phyloP scores from a whole-genome alignment of 148 eudicot species.

The Rhododendron henanense region DNA sequence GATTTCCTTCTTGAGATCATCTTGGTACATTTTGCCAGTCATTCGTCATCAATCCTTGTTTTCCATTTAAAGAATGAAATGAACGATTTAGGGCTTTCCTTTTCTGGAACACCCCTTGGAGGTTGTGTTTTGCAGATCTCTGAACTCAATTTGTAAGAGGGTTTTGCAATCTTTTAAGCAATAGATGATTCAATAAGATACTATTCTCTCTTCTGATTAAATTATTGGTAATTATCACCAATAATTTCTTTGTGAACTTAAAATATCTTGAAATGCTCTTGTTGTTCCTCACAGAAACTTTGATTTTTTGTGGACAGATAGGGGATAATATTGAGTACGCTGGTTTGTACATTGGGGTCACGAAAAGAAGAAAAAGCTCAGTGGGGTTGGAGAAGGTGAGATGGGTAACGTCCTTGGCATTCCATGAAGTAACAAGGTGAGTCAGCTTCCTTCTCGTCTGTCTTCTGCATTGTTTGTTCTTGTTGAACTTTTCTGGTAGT shows the following conservation, averaged over 20 bases:
- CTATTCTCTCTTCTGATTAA: not conserved
- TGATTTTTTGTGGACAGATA: slow-evolving; percentile 40
- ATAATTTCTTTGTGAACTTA: not conserved
- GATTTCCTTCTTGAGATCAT: not conserved
- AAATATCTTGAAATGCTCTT: not conserved
- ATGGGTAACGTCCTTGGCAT: slow-evolving; percentile 48
- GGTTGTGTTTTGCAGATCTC: not conserved
- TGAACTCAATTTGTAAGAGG: not conserved
- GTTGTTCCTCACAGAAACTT: not conserved
- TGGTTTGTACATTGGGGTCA: slow-evolving; percentile 65
- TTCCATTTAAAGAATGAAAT: not conserved
- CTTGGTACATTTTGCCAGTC: not conserved
- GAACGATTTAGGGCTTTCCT: not conserved
- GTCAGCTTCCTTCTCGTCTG: slow-evolving; percentile 12
- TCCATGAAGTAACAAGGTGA: slow-evolving; percentile 73
- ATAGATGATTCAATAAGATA: not conserved
- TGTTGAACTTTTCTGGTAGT: not conserved
- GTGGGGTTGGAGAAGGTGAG: slow-evolving; percentile 51
- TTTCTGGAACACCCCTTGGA: not conserved
- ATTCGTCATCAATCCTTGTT: not conserved
- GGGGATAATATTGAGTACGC: slow-evolving; percentile 33
- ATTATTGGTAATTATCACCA: too few species aligned
- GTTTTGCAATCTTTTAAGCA: not conserved
- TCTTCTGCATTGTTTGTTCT: slow-evolving; percentile 1
- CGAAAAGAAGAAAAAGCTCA: slow-evolving; percentile 69